phyloP scores from a whole-genome alignment of 331 rosid species.

The Stylosanthes scabra region DNA sequence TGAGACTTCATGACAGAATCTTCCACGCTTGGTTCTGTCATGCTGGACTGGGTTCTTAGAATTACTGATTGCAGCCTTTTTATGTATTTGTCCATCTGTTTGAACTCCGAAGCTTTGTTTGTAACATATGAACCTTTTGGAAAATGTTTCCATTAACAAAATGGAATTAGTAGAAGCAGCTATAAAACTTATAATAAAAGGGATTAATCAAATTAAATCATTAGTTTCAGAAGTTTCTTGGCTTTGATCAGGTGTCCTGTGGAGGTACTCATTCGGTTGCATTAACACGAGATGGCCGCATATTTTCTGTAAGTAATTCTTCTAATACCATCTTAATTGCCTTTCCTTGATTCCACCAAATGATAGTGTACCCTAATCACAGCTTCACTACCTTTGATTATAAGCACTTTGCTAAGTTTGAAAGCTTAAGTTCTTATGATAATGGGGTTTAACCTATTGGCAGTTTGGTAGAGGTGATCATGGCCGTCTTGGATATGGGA shows the following conservation, averaged over 20 bases:
- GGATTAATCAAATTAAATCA: neutral
- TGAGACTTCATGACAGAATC: neutral
- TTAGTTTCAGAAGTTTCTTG: slow-evolving; percentile 26
- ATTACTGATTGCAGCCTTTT: too few relatives aligned
- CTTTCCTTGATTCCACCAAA: slow-evolving; percentile 19
- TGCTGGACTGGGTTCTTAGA: too few relatives aligned
- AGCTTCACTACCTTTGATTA: too few relatives aligned
- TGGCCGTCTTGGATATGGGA: slow-evolving; percentile 98
- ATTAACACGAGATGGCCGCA: slow-evolving; percentile 82
- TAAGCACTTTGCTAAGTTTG: neutral
- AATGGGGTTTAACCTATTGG: slow-evolving; percentile 7
- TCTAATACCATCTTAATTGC: slow-evolving; percentile 1
- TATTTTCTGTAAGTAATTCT: slow-evolving; percentile 71
- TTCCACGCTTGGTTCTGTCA: too few relatives aligned
- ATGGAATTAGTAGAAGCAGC: neutral
- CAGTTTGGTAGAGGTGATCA: slow-evolving; percentile 99
- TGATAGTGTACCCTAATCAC: slow-evolving; percentile 15
- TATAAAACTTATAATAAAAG: neutral
- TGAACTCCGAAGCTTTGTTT: neutral
- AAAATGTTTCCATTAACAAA: neutral
- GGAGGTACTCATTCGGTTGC: slow-evolving; percentile 99
- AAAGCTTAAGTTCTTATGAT: neutral
- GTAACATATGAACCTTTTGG: slow-evolving; percentile 8
- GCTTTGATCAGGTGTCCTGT: slow-evolving; percentile 74
- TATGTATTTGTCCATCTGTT: too few relatives aligned